Base-by-base conservation (phyloP, 257 asterid genomes). In the Paraleonurus japonicus region DNA sequence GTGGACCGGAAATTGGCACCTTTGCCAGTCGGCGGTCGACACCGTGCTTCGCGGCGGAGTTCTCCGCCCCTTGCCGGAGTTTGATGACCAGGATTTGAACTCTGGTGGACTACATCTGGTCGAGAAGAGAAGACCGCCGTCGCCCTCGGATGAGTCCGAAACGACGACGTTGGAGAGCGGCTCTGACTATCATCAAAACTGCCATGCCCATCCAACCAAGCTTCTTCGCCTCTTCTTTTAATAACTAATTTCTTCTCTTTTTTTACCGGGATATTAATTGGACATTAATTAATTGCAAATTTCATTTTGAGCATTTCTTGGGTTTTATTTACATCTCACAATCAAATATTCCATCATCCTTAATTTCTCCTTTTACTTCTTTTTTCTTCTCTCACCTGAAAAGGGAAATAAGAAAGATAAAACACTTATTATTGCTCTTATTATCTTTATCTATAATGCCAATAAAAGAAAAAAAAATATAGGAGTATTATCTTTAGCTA, bases 1-100 rank as follows among this genome's bases (percentile, higher is more conserved):
- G 39, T 82, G 88, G 93, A 84, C 90, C 7, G 93, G 96, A 13
- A 92, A 88, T 62, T 92, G 98, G 98, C 86, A 83, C 78, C 67
- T 80, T 43, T 92, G 97, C 75, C 95, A 90, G 81, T 70, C 92
- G 24, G 95, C 97, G 30, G 95, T 84, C 72, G 95, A 90, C 81
- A 88, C 95, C 55, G 98, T 92, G 60, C 90, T 90, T 22, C 82
- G 79, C 62, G 97, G 97, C 67, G 97, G 95, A 35, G 80, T 67
- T 2, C 39, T 80, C 37, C 70, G 74, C 62, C 76, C 90, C 47
- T 69, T 67, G 55, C 74, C 75, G 75, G 72, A 75, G 41, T 26
- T 76, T 24, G 75, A 74, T 3, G 75, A 55, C 39, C n/a, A 70
- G 4, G 75, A 68, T 48, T 47, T 74, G 19, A 71, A 76, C n/a